These are phyloP conservation scores for Penicillium robsamsonii DNA, from an alignment of 495 filamentous ascomycete species.

Conservation along the genomic window DNA sequence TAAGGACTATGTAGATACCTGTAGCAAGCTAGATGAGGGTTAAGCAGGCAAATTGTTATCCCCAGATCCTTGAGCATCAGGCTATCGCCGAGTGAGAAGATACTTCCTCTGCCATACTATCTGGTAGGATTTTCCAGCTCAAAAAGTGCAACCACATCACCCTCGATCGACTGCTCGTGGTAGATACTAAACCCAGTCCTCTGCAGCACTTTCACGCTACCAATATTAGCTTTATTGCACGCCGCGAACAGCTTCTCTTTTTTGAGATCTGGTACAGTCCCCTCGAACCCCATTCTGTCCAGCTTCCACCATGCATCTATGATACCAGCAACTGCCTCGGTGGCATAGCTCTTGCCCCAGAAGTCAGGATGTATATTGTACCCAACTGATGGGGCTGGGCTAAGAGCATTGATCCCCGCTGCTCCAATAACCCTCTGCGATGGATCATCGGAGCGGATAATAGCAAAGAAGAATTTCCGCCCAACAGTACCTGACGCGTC, in stretches of 20 bases:
- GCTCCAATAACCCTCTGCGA: constrained; percentile 20
- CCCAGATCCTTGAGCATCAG: background rate
- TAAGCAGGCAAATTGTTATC: background rate
- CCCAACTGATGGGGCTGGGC: constrained; percentile 28
- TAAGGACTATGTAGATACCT: too few relatives aligned
- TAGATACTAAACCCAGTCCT: constrained; percentile 21
- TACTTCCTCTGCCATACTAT: background rate
- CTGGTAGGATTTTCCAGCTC: constrained; percentile 8
- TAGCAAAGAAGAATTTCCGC: constrained; percentile 25
- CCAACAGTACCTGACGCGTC: constrained; percentile 26
- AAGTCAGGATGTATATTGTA: constrained; percentile 28
- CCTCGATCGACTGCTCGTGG: constrained; percentile 15
- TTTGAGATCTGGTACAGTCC: too few relatives aligned
- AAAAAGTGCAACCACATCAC: constrained; percentile 21
- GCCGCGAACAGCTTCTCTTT: constrained; percentile 23
- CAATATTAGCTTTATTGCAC: constrained; percentile 24
- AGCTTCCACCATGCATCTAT: constrained; percentile 29
- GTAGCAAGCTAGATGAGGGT: too few relatives aligned
- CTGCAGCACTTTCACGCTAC: constrained; percentile 26
- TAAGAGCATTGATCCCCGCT: constrained; percentile 25
- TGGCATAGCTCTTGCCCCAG: constrained; percentile 24
- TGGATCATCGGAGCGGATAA: constrained; percentile 19
- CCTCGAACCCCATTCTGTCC: background rate
- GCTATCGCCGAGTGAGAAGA: background rate
- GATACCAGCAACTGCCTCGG: constrained; percentile 23